Evolutionary conservation across 768 basidiomycete genomes (phyloP).

Genomic region (Suillus fuscotomentosus): DNA sequence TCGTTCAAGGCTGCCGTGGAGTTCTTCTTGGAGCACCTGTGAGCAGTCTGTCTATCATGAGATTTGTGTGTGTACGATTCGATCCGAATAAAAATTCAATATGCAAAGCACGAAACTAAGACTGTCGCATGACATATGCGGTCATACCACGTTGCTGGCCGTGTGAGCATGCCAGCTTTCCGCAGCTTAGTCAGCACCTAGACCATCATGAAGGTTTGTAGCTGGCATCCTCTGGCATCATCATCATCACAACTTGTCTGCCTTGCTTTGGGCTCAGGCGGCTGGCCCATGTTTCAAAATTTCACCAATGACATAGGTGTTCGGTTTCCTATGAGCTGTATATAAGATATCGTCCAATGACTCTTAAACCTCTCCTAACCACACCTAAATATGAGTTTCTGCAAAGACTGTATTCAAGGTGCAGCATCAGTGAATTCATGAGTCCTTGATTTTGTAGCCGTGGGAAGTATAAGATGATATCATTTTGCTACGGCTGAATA

Average conservation of each 20-base stretch:
- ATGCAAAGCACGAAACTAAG: conserved; percentile 8
- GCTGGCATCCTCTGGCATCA: no score
- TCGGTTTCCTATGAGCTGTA: not conserved
- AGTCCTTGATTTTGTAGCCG: no score
- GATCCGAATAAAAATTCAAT: not conserved
- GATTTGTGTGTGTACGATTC: not conserved
- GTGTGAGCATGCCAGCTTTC: not conserved
- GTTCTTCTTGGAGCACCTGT: conserved; percentile 44
- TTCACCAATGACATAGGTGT: not conserved
- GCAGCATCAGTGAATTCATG: no score
- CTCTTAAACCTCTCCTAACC: not conserved
- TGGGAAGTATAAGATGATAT: no score
- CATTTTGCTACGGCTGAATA: no score
- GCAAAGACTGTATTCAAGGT: conserved; percentile 58
- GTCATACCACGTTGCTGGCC: not conserved
- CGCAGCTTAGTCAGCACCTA: no score
- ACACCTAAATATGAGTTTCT: conserved; percentile 44
- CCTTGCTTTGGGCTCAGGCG: no score
- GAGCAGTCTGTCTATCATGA: not conserved
- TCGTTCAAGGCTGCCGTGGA: conserved; percentile 57
- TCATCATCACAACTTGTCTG: no score
- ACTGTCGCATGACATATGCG: not conserved
- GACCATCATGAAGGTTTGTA: no score
- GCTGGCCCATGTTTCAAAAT: no score
- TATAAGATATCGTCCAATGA: not conserved